Percentiles rank a stretch among this genome's conserved stretches.
These are phyloP conservation scores for Pelargonium nanum DNA, from an alignment of 345 rosid genomes.

Conservation along the genomic window DNA sequence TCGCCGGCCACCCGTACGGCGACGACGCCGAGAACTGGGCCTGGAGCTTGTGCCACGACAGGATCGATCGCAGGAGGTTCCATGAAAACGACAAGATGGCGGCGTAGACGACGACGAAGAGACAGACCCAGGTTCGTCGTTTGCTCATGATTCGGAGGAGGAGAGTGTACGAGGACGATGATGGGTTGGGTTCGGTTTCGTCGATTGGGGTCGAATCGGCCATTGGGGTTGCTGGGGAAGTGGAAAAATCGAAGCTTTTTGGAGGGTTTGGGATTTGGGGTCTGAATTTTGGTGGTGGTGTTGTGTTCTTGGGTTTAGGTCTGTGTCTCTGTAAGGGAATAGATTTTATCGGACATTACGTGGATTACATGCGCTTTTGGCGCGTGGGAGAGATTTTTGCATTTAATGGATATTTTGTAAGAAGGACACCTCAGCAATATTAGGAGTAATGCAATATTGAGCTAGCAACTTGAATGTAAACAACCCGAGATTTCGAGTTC, in stretches of 20 bases:
- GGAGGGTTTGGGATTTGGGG: not conserved
- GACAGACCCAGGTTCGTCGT: constrained; percentile 68
- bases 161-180: not conserved
- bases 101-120: constrained; percentile 54
- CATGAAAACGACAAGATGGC: constrained; percentile 45
- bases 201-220: not conserved
- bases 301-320: too few relatives aligned
- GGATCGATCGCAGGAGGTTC: constrained; percentile 49
- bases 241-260: not conserved
- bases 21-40: constrained; percentile 22
- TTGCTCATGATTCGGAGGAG: not conserved
- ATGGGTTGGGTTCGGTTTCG: not conserved
- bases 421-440: too few relatives aligned
- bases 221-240: not conserved
- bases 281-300: not conserved
- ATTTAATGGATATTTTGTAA: too few relatives aligned
- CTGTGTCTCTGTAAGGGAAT: too few relatives aligned
- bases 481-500: too few relatives aligned
- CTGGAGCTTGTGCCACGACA: constrained; percentile 32
- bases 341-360: too few relatives aligned
- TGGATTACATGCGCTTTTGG: too few relatives aligned
- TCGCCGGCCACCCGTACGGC: constrained; percentile 51
- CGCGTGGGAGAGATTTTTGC: too few relatives aligned
- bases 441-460: too few relatives aligned
- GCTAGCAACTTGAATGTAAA: too few relatives aligned